Evolutionary conservation across 2,329 filamentous ascomycete species (phyloP), one percentile per base, ranked within the genome.

Genomic region (Pseudogymnoascus sp.): DNA sequence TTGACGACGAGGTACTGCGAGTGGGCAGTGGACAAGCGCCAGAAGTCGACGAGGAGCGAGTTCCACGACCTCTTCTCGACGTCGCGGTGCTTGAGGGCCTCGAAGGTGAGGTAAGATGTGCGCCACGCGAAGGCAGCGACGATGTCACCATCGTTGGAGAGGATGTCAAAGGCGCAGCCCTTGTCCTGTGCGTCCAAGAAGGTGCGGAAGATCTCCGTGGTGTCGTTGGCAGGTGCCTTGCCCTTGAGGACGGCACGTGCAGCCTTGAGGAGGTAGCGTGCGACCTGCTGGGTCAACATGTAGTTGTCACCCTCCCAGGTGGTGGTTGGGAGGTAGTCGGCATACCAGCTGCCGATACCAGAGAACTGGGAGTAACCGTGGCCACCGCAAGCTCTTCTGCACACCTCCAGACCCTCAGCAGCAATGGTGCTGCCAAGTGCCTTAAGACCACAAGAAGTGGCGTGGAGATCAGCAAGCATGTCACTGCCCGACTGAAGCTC

Each of bases 241-340:
- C 83, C 84, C 12, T 80, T 77, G n/a, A 90, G 75, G 0, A 91
- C 88, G 1, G 82, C 80, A 41, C 88, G 85, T 0, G 87, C 88
- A 2, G 87, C 84, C 79, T 91, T 91, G 65, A 91, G 80, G 50
- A 91, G 81, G 76, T 81, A 91, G 62, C 87, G 82, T 2, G 86
- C 86, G 2, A 91, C 88, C 75, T 91, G 88, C 72, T 91, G 88
- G 8, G 87, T 89, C 62, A 91, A 77, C 88, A 91, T 90, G 76
- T 89, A 91, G 77, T 90, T 90, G 75, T 90, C 88, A 47, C 88
- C 88, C 71, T 91, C 88, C 85, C 86, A 89, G 4, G 72, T 74
- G 12, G 78, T 73, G 0, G 82, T 88, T 14, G 89, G 87, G 1
- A 91, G 78, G 70, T 91, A 90, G 71, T 91, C 88, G 28, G 87